phyloP scores from a whole-genome alignment of 306 rosid genomes.

The Trifolium subterraneum region DNA sequence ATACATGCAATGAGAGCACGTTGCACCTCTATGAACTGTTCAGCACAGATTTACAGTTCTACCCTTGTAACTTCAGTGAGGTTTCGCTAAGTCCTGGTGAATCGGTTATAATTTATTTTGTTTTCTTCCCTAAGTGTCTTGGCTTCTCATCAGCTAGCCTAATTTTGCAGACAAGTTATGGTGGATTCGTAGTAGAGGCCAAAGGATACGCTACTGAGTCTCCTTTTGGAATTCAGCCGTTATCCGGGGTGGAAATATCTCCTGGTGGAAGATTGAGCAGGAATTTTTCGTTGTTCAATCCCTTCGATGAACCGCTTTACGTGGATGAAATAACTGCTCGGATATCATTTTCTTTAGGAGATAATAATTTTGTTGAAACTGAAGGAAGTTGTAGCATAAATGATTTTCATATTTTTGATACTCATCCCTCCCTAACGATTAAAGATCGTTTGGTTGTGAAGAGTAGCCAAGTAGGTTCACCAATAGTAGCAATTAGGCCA shows the following conservation, averaged over 20 bases:
- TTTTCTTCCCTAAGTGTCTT: slow-evolving; percentile 76
- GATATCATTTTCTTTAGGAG: slow-evolving; percentile 71
- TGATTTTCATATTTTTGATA: slow-evolving; percentile 56
- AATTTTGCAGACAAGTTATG: slow-evolving; percentile 87
- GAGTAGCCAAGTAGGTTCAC: slow-evolving; percentile 63
- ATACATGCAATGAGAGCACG: slow-evolving; percentile 75
- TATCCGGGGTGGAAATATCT: slow-evolving; percentile 59
- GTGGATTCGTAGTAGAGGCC: slow-evolving; percentile 86
- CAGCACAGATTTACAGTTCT: slow-evolving; percentile 87
- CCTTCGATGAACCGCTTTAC: slow-evolving; percentile 73
- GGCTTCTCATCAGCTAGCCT: slow-evolving; percentile 81
- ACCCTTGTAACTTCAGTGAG: slow-evolving; percentile 85
- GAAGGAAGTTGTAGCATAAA: slow-evolving; percentile 74
- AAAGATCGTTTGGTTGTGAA: slow-evolving; percentile 73
- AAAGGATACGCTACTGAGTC: slow-evolving; percentile 80
- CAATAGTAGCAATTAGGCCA: slow-evolving; percentile 72
- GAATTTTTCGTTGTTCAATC: slow-evolving; percentile 75
- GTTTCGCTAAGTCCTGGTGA: slow-evolving; percentile 80
- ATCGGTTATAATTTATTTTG: slow-evolving; percentile 66
- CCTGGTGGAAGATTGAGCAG: slow-evolving; percentile 78
- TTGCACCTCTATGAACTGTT: slow-evolving; percentile 88
- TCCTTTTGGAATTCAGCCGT: slow-evolving; percentile 77
- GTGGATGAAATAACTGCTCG: slow-evolving; percentile 79
- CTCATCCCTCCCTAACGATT: slow-evolving; percentile 46
- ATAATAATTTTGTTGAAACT: slow-evolving; percentile 60